These are phyloP conservation scores for Ogataea allantospora DNA, from an alignment of 805 yeast species.

Conservation along the genomic window DNA sequence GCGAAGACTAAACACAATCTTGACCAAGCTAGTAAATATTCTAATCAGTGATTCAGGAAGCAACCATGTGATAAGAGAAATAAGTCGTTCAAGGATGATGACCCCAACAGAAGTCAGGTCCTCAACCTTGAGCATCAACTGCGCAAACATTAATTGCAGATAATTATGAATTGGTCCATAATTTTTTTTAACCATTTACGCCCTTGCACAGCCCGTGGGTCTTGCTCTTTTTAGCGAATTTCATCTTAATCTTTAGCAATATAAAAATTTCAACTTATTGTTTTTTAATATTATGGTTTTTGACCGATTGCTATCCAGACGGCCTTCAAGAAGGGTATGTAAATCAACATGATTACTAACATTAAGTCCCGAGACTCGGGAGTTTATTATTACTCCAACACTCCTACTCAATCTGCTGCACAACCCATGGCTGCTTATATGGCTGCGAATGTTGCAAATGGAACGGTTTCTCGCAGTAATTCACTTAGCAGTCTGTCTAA, in stretches of 20 bases:
- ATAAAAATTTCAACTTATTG: conserved; percentile 4
- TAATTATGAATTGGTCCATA: not conserved
- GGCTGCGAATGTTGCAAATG: conserved; percentile 28
- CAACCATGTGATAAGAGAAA: conserved; percentile 25
- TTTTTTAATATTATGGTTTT: conserved; percentile 23
- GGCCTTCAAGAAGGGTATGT: conserved; percentile 31
- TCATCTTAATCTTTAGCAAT: conserved; percentile 1
- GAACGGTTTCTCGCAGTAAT: conserved; percentile 19
- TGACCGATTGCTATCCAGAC: conserved; percentile 25
- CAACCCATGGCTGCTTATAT: conserved; percentile 18
- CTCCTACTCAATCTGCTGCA: not conserved
- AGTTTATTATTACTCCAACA: conserved; percentile 23
- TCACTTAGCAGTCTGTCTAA: conserved; percentile 29
- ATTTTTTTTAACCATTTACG: no score
- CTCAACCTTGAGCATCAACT: conserved; percentile 10
- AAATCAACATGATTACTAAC: not conserved
- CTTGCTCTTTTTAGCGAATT: conserved; percentile 2
- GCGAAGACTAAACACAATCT: conserved; percentile 21
- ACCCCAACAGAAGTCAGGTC: conserved; percentile 24
- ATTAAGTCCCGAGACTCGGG: conserved; percentile 26
- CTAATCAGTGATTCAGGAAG: conserved; percentile 27
- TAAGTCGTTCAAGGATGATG: conserved; percentile 28
- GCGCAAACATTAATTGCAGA: conserved; percentile 5
- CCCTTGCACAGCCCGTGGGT: no score
- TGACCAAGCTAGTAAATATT: conserved; percentile 24